Percentiles rank a stretch among this genome's conserved stretches.
phyloP scores from a whole-genome alignment of 129 eudicot genomes.

The Tanacetum coccineum region DNA sequence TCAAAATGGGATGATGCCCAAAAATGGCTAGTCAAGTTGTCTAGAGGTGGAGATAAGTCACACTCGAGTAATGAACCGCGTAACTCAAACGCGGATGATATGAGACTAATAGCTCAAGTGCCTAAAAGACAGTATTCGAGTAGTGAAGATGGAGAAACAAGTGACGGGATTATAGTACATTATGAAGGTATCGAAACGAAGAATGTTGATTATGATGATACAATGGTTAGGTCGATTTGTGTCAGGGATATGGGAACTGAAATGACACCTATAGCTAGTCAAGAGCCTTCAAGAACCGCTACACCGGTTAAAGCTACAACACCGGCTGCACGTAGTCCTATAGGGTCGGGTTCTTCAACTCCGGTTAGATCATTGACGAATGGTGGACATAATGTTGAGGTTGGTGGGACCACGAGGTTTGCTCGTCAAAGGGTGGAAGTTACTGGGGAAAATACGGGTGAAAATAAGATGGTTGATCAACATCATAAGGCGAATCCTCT shows the following conservation, averaged over 20 bases:
- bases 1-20: constrained; percentile 99
- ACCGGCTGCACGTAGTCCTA: constrained; percentile 69
- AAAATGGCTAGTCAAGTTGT: constrained; percentile 80
- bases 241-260: constrained; percentile 98
- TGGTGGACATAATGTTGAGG: constrained; percentile 31
- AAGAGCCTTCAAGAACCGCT: constrained; percentile 84
- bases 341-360: constrained; percentile 58
- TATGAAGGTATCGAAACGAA: constrained; percentile 55
- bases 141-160: constrained; percentile 53
- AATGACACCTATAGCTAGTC: constrained; percentile 93
- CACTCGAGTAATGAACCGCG: constrained; percentile 60
- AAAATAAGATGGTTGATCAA: constrained; percentile 26
- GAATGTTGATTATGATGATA: constrained; percentile 62
- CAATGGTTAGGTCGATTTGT: constrained; percentile 61
- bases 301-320: constrained; percentile 77
- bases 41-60: constrained; percentile 68
- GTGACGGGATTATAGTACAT: constrained; percentile 21
- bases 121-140: constrained; percentile 47
- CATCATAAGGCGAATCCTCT: constrained; percentile 48
- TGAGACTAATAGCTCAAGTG: constrained; percentile 62
- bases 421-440: constrained; percentile 44
- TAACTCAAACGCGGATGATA: constrained; percentile 79
- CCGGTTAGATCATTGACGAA: constrained; percentile 53
- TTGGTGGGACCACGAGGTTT: constrained; percentile 40
- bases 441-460: constrained; percentile 30